Conservation (phyloP, 179 eudicot genomes). For the Beta macrorhiza region DNA sequence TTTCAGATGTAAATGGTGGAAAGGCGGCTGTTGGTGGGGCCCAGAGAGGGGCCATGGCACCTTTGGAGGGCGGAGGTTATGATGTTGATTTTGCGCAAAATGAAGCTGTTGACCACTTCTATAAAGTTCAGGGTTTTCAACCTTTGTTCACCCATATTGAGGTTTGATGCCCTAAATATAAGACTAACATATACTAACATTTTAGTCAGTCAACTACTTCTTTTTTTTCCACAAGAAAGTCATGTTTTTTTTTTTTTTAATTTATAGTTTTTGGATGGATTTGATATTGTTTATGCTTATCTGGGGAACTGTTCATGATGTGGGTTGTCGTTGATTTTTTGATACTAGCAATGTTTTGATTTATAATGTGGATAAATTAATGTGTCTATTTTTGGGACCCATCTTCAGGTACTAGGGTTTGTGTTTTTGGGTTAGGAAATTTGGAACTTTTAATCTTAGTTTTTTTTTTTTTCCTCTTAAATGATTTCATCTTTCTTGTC, state of each 20-base stretch:
- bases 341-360: neutral
- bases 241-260: no score
- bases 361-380: neutral
- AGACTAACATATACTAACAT: neutral
- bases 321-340: neutral
- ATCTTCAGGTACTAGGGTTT: neutral
- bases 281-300: neutral
- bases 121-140: conserved; percentile 39
- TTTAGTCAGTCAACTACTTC: neutral
- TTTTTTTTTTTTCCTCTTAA: no score
- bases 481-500: no score
- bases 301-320: neutral
- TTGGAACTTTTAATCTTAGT: neutral
- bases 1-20: conserved; percentile 27
- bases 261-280: neutral
- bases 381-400: neutral
- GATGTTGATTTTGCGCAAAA: conserved; percentile 18
- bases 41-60: conserved; percentile 11
- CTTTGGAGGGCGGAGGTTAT: conserved; percentile 12
- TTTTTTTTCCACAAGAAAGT: neutral
- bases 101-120: conserved; percentile 35
- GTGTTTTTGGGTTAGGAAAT: neutral
- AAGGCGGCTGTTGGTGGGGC: conserved; percentile 32
- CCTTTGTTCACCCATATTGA: conserved; percentile 57
- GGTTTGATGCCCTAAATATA: conserved; percentile 32